Evolutionary conservation across 2,329 filamentous ascomycete species (phyloP).

Genomic region (Tolypocladium ovalisporum): DNA sequence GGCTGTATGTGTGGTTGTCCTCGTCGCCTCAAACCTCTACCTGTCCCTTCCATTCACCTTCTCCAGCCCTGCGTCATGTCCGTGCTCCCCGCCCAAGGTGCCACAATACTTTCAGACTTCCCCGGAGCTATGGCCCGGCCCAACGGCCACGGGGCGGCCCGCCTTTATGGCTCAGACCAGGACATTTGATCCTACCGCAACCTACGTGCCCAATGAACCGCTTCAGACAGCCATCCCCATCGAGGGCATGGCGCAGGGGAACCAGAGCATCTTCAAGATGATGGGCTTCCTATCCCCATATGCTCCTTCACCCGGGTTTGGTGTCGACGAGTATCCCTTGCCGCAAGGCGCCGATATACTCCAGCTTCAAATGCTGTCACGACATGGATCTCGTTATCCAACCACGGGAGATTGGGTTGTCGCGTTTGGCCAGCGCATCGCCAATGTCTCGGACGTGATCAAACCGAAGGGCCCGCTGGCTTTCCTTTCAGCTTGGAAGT

Average conservation of each 20-base stretch:
- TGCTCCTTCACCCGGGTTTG: conserved; percentile 61
- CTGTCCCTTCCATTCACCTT: conserved; percentile 22
- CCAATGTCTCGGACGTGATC: conserved; percentile 39
- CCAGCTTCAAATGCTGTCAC: conserved; percentile 61
- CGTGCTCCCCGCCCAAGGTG: conserved; percentile 27
- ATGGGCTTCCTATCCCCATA: conserved; percentile 61
- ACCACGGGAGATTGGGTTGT: conserved; percentile 47
- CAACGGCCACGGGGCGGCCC: conserved; percentile 57
- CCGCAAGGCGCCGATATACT: conserved; percentile 57
- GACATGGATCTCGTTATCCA: conserved; percentile 66
- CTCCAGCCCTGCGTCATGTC: conserved; percentile 13
- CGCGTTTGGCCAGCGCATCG: conserved; percentile 45
- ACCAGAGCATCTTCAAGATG: conserved; percentile 58
- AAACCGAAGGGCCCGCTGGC: conserved; percentile 46
- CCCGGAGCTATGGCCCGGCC: conserved; percentile 50
- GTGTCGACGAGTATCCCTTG: conserved; percentile 59
- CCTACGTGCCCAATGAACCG: conserved; percentile 58
- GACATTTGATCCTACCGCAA: conserved; percentile 50
- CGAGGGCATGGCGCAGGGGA: conserved; percentile 40
- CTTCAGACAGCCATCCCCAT: conserved; percentile 63
- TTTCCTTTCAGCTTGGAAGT: conserved; percentile 61
- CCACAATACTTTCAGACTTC: conserved; percentile 55
- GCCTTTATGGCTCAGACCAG: conserved; percentile 65
- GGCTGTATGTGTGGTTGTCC: conserved; percentile 22
- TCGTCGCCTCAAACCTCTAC: conserved; percentile 25